phyloP scores from a whole-genome alignment of 208 protist genomes.

The Trypanosoma avium region DNA sequence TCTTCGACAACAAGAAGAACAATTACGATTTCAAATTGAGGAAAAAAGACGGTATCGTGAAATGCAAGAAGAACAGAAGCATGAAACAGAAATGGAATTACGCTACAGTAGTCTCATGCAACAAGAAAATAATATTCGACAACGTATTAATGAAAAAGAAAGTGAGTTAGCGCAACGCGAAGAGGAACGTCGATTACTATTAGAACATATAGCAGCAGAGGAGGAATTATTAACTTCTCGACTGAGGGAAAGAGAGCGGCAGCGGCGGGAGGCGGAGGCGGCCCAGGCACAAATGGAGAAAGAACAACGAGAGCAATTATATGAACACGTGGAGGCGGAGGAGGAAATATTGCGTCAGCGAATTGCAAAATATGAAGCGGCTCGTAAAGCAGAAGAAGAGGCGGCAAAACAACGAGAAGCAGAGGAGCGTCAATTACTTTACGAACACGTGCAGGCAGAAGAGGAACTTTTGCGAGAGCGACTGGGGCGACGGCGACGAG shows the following conservation, averaged over 20 bases:
- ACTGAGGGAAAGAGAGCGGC: constrained; percentile 32
- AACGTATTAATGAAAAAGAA: constrained; percentile 24
- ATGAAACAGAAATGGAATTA: constrained; percentile 17
- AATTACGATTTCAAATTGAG: constrained; percentile 21
- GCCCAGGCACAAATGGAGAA: constrained; percentile 37
- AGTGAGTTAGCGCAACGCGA: constrained; percentile 26
- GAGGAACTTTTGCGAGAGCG: constrained; percentile 64
- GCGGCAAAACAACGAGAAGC: constrained; percentile 27
- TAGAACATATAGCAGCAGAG: constrained; percentile 60
- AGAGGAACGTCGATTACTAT: constrained; percentile 31
- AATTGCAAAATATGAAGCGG: constrained; percentile 47
- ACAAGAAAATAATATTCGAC: constrained; percentile 7
- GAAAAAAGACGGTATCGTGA: constrained; percentile 2
- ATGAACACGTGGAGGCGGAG: constrained; percentile 59
- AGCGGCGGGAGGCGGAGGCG: constrained; percentile 27
- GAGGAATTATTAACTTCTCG: constrained; percentile 44
- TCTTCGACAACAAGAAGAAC: constrained; percentile 29
- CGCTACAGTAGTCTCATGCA: constrained; percentile 7
- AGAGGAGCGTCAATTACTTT: constrained; percentile 43
- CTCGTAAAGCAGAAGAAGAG: constrained; percentile 41
- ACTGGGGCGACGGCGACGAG: constrained; percentile 40
- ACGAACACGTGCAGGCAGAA: constrained; percentile 64
- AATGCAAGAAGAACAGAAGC: constrained; percentile 11
- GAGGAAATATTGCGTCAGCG: constrained; percentile 62
- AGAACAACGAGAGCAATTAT: constrained; percentile 40